Conservation (phyloP, 2,329 filamentous ascomycete species). For the Fusarium pininemorale region DNA sequence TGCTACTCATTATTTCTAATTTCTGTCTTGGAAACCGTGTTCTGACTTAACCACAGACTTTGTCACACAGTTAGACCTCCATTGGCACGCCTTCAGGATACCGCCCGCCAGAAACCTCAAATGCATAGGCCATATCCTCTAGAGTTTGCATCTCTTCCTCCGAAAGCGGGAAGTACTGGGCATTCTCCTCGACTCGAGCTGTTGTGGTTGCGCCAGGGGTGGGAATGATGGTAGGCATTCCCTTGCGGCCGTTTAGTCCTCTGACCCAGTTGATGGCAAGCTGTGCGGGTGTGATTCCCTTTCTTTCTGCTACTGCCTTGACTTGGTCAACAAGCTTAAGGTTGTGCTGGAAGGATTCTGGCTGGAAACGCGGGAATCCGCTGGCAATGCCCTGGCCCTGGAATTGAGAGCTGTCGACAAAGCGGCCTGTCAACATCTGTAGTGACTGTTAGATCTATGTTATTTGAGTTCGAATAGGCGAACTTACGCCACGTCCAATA, state of each 20-base stretch:
- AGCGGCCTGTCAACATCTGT: constrained; percentile 45
- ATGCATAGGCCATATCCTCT: constrained; percentile 57
- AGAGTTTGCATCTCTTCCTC: constrained; percentile 62
- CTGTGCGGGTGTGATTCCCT: constrained; percentile 69
- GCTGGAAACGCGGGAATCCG: constrained; percentile 67
- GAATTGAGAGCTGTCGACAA: constrained; percentile 39
- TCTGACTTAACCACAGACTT: constrained; percentile 20
- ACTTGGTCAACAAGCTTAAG: constrained; percentile 68
- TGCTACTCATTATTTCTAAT: background rate
- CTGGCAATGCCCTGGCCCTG: constrained; percentile 34
- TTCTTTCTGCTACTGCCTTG: constrained; percentile 65
- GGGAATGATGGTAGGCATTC: constrained; percentile 68
- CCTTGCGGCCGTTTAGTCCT: constrained; percentile 58
- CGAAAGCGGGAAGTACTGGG: constrained; percentile 57
- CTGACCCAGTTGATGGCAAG: constrained; percentile 73
- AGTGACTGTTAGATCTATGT: constrained; percentile 11
- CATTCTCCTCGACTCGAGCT: constrained; percentile 70
- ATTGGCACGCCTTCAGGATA: constrained; percentile 53
- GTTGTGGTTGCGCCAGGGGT: constrained; percentile 71
- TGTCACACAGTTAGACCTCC: constrained; percentile 48
- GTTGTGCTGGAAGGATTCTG: constrained; percentile 71
- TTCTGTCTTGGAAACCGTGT: background rate
- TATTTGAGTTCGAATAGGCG: background rate
- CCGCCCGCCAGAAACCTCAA: constrained; percentile 58
- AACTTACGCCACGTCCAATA: constrained; percentile 64